These are phyloP conservation scores for Umbelopsis isabellina DNA, from an alignment of 192 early-diverging fungal species.

Conservation along the genomic window DNA sequence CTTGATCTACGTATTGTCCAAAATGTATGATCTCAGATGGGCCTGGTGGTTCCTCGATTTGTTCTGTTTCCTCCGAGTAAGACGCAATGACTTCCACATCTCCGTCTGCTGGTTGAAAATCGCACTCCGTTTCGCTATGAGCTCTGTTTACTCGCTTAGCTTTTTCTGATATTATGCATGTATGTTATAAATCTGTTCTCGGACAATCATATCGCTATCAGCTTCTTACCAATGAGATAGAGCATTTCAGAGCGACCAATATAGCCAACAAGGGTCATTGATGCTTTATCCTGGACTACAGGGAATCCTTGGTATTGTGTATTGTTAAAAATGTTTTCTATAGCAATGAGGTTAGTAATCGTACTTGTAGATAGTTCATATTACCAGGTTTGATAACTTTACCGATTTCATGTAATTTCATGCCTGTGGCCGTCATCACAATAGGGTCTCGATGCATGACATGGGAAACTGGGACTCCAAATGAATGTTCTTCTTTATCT, in stretches of 20 bases:
- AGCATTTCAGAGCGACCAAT: slow-evolving; percentile 65
- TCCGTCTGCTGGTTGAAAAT: slow-evolving; percentile 40
- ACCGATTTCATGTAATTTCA: slow-evolving; percentile 53
- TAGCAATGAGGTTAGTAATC: background rate
- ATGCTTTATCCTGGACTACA: slow-evolving; percentile 65
- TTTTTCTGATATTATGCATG: slow-evolving; percentile 38
- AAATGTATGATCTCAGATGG: slow-evolving; percentile 52
- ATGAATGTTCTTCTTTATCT: slow-evolving; percentile 72
- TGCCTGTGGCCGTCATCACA: slow-evolving; percentile 60
- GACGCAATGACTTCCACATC: slow-evolving; percentile 29
- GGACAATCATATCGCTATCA: background rate
- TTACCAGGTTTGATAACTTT: background rate
- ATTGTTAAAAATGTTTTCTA: slow-evolving; percentile 52
- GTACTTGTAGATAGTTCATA: background rate
- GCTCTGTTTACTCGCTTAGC: slow-evolving; percentile 48
- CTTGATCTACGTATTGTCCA: slow-evolving; percentile 59
- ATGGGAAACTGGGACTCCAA: slow-evolving; percentile 59
- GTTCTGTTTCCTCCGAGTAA: slow-evolving; percentile 15
- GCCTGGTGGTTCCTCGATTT: slow-evolving; percentile 28
- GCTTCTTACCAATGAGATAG: slow-evolving; percentile 53
- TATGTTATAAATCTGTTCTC: background rate
- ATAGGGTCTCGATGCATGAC: slow-evolving; percentile 64
- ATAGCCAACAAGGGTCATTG: slow-evolving; percentile 70
- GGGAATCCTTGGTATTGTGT: slow-evolving; percentile 73
- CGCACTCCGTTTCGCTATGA: slow-evolving; percentile 52